Evolutionary conservation across 306 rosid species (phyloP).

Genomic region (Vigna mungo): DNA sequence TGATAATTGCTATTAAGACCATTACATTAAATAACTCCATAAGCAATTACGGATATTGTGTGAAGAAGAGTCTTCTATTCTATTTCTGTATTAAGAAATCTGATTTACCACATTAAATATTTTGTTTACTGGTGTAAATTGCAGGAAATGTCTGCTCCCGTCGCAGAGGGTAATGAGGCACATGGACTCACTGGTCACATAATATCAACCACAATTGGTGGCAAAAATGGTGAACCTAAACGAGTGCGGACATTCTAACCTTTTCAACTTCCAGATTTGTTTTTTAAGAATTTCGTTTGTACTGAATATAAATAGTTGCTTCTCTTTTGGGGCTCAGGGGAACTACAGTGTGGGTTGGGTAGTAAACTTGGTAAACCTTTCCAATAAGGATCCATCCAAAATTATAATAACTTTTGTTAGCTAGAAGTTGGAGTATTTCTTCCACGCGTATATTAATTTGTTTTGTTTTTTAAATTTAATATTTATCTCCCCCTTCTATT

Average conservation of each 20-base stretch:
- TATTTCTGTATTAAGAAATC: conserved; percentile 28
- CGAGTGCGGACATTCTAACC: conserved; percentile 57
- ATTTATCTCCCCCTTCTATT: not conserved
- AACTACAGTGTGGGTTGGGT: conserved; percentile 22
- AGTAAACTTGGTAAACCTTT: conserved; percentile 6
- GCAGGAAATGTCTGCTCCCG: conserved; percentile 88
- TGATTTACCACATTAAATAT: conserved; percentile 27
- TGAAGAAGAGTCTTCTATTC: conserved; percentile 17
- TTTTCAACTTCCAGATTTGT: conserved; percentile 18
- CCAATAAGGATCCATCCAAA: not conserved
- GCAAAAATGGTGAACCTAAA: conserved; percentile 95
- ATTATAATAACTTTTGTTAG: not conserved
- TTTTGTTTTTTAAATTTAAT: not conserved
- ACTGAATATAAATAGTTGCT: not conserved
- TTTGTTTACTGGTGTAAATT: conserved; percentile 39
- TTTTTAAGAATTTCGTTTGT: not conserved
- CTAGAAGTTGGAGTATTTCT: conserved; percentile 26
- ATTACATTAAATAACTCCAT: conserved; percentile 5
- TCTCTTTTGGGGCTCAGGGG: conserved; percentile 4
- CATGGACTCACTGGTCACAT: conserved; percentile 89
- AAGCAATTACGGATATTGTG: conserved; percentile 27
- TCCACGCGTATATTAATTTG: not conserved
- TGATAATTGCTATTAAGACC: conserved; percentile 18
- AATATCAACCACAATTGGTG: conserved; percentile 96
- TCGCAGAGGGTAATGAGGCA: conserved; percentile 74